Conservation (phyloP, 106 monocot species). For the Allium cepa region DNA sequence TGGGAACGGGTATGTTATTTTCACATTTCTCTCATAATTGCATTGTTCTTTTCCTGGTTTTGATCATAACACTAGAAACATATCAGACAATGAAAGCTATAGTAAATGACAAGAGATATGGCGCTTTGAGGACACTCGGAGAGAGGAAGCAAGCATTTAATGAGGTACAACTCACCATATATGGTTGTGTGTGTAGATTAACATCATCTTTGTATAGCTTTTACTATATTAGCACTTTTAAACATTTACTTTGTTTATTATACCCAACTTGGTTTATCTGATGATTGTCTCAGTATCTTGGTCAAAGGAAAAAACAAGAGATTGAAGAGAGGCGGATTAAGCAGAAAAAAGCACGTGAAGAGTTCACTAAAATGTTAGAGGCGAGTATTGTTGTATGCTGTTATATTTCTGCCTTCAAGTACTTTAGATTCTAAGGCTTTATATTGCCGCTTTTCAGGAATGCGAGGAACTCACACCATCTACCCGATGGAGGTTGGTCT, state of each 20-base stretch:
- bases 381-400: conserved; percentile 20
- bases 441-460: conserved; percentile 35
- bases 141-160: conserved; percentile 99
- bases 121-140: conserved; percentile 84
- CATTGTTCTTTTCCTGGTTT: background rate
- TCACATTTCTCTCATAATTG: conserved; percentile 1
- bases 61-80: background rate
- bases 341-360: conserved; percentile 92
- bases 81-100: conserved; percentile 90
- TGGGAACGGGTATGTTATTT: conserved; percentile 76
- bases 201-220: too few relatives aligned
- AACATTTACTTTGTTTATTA: background rate
- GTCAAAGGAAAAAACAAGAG: conserved; percentile 88
- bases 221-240: background rate
- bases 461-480: conserved; percentile 73
- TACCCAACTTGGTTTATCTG: too few relatives aligned
- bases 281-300: conserved; percentile 57
- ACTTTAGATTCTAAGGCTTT: too few relatives aligned
- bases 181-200: background rate
- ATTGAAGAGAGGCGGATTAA: conserved; percentile 78
- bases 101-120: conserved; percentile 93
- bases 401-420: too few relatives aligned
- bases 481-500: conserved; percentile 71
- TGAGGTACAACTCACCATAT: conserved; percentile 46
- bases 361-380: conserved; percentile 89